Evolutionary conservation across 2,329 filamentous ascomycete species (phyloP).

Genomic region (Botrytis porri): DNA sequence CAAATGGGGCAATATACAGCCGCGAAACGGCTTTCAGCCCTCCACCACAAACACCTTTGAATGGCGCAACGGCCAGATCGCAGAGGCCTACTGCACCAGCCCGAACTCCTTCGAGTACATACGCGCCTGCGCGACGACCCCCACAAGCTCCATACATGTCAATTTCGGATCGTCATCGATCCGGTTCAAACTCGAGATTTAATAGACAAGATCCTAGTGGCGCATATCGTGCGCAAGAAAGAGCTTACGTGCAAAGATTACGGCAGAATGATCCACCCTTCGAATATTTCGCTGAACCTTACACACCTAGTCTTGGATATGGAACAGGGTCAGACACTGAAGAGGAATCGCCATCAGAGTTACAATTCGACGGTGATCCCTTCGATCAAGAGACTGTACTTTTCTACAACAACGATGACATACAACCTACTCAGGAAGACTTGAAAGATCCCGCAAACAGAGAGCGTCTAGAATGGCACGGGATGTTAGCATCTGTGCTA

Average conservation of each 20-base stretch:
- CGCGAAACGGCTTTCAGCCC: constrained; percentile 29
- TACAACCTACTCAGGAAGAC: constrained; percentile 86
- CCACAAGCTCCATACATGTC: constrained; percentile 46
- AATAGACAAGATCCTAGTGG: constrained; percentile 64
- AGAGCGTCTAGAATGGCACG: constrained; percentile 94
- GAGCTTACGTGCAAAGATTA: constrained; percentile 89
- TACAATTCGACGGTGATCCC: constrained; percentile 74
- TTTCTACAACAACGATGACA: constrained; percentile 86
- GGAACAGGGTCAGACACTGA: constrained; percentile 77
- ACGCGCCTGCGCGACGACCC: constrained; percentile 62
- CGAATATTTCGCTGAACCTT: constrained; percentile 53
- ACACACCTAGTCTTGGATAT: constrained; percentile 65
- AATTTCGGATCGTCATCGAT: constrained; percentile 48
- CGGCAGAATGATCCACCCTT: constrained; percentile 64
- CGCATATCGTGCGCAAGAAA: constrained; percentile 80
- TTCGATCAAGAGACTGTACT: constrained; percentile 91
- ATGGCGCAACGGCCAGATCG: constrained; percentile 51
- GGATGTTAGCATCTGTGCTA: constrained; percentile 92
- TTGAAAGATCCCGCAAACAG: constrained; percentile 82
- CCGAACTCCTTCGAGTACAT: constrained; percentile 75
- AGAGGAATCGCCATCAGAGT: constrained; percentile 85
- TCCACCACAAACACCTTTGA: constrained; percentile 38
- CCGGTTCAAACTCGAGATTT: constrained; percentile 53
- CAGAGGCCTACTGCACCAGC: constrained; percentile 67
- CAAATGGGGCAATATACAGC: constrained; percentile 26